phyloP scores from a whole-genome alignment of 306 rosid genomes.

The Macrotyloma uniflorum region DNA sequence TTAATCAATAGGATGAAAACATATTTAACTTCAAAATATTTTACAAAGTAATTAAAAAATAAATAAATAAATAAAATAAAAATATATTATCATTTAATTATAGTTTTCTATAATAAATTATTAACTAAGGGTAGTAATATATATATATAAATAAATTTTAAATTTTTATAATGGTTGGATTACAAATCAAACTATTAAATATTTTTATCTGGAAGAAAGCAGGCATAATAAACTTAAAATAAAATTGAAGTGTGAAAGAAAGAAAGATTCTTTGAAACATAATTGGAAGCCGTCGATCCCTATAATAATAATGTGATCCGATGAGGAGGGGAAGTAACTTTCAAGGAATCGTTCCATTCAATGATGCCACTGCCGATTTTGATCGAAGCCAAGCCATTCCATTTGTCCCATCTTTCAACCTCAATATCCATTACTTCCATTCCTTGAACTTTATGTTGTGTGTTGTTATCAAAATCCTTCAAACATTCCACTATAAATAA shows the following conservation, averaged over 20 bases:
- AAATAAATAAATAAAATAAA: too few relatives aligned
- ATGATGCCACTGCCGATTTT: slow-evolving; percentile 37
- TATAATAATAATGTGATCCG: neutral
- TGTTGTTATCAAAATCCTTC: neutral
- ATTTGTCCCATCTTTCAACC: slow-evolving; percentile 38
- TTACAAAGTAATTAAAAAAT: too few relatives aligned
- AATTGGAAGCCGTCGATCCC: slow-evolving; percentile 32
- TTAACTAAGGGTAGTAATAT: too few relatives aligned
- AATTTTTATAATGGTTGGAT: too few relatives aligned
- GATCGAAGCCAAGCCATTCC: slow-evolving; percentile 1
- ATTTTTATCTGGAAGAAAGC: too few relatives aligned
- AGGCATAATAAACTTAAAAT: too few relatives aligned
- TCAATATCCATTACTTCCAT: neutral
- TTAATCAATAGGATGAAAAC: too few relatives aligned
- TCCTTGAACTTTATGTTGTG: slow-evolving; percentile 37
- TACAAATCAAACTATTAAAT: too few relatives aligned
- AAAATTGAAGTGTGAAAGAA: neutral
- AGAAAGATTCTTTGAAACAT: neutral
- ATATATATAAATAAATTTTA: too few relatives aligned
- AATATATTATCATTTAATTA: too few relatives aligned
- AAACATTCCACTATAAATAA: slow-evolving; percentile 34
- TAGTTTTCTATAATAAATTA: too few relatives aligned
- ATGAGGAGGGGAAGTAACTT: neutral
- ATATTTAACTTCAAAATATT: too few relatives aligned
- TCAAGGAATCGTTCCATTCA: slow-evolving; percentile 35